Evolutionary conservation across 2,329 filamentous ascomycete genomes (phyloP).

Genomic region (Apiospora malaysiana): DNA sequence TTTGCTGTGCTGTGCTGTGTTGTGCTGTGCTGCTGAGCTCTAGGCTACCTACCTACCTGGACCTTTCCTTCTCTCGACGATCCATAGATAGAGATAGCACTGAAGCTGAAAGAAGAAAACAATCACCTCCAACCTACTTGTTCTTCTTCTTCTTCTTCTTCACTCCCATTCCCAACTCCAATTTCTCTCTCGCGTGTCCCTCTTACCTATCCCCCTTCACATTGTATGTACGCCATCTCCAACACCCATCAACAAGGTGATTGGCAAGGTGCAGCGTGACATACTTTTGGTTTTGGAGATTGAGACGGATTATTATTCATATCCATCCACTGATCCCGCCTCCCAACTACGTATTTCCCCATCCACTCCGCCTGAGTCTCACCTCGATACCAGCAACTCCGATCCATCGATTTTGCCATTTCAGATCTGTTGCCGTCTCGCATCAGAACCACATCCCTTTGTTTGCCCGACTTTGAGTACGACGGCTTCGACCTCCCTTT

Average conservation of each 20-base stretch:
- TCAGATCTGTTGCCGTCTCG: background rate
- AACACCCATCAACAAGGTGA: slow-evolving; percentile 9
- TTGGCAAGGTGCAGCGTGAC: slow-evolving; percentile 16
- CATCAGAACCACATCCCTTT: background rate
- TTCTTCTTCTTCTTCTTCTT: too few relatives aligned
- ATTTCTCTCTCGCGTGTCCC: background rate
- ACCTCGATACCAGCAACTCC: background rate
- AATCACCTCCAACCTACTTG: background rate
- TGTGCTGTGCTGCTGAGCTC: background rate
- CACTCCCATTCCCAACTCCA: background rate
- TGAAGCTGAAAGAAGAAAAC: background rate
- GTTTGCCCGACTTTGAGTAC: background rate
- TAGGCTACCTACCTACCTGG: too few relatives aligned
- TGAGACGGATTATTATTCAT: background rate
- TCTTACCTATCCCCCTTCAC: background rate
- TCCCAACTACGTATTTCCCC: background rate
- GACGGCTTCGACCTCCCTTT: background rate
- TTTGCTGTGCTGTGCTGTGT: too few relatives aligned
- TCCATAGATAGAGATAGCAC: background rate
- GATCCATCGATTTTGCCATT: background rate
- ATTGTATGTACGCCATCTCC: slow-evolving; percentile 13
- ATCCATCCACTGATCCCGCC: background rate
- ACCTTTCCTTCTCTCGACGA: background rate
- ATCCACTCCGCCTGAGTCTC: slow-evolving; percentile 12
- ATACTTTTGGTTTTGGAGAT: background rate